These are phyloP conservation scores for Graphium sp. DNA, from an alignment of 2,329 filamentous ascomycete genomes.

Conservation along the genomic window DNA sequence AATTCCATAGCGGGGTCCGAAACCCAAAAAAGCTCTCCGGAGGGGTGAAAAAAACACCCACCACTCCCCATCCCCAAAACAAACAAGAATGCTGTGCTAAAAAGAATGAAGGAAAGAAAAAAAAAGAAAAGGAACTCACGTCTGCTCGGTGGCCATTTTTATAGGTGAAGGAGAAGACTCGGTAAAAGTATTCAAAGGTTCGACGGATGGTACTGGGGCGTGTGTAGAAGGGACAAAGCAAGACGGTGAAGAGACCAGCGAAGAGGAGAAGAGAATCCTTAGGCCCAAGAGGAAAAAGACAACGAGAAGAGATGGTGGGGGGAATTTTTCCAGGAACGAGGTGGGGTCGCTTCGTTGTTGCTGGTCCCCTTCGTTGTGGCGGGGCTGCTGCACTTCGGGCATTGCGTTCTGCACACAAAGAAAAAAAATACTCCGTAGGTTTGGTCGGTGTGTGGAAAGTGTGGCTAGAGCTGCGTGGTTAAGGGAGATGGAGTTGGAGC, in stretches of 20 bases:
- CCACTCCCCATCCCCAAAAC: constrained; percentile 3
- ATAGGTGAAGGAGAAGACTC: constrained; percentile 1
- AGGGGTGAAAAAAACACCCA: constrained; percentile 6
- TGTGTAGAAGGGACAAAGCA: neutral
- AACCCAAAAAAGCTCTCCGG: constrained; percentile 4
- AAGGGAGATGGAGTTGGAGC: too few relatives aligned
- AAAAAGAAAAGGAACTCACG: constrained; percentile 38
- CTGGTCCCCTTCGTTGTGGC: too few relatives aligned
- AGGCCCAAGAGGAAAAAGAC: constrained; percentile 1
- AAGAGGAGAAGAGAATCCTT: constrained; percentile 1
- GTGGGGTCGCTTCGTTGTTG: constrained; percentile 1
- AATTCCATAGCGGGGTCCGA: constrained; percentile 11
- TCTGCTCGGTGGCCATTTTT: constrained; percentile 32
- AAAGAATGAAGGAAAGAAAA: constrained; percentile 1
- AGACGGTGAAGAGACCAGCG: neutral
- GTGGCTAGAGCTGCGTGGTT: too few relatives aligned
- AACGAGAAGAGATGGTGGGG: constrained; percentile 3
- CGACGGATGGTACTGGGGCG: neutral
- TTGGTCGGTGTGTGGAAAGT: too few relatives aligned
- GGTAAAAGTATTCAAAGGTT: constrained; percentile 1
- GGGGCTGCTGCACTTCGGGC: too few relatives aligned
- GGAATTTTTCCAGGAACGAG: constrained; percentile 1
- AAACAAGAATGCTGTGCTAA: constrained; percentile 15
- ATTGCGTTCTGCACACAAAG: too few relatives aligned
- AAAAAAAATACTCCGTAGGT: too few relatives aligned